A percentile compares a stretch with the other conserved stretches of the same genome.
Conservation (phyloP, 768 basidiomycete species). For the Tricholoma hemisulphureum region DNA sequence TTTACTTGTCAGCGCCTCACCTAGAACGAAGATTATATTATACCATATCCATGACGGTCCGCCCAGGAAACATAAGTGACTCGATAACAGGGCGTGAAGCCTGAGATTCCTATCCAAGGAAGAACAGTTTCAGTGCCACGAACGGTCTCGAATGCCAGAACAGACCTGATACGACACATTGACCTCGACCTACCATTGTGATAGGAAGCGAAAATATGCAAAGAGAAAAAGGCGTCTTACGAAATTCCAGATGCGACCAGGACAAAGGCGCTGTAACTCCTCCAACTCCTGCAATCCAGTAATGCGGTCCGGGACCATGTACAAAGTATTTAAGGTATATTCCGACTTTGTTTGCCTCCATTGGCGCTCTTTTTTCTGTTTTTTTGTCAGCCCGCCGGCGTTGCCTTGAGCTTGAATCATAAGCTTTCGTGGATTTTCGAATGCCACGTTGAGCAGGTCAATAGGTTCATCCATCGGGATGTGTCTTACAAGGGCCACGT, state of each 20-base stretch:
- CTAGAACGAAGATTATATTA: neutral
- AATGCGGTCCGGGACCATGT: slow-evolving; percentile 85
- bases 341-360: slow-evolving; percentile 12
- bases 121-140: neutral
- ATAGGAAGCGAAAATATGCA: neutral
- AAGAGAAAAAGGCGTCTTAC: slow-evolving; percentile 41
- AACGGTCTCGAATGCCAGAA: neutral
- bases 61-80: slow-evolving; percentile 72
- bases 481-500: slow-evolving; percentile 45
- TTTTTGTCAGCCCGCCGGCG: slow-evolving; percentile 42
- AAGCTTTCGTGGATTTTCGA: slow-evolving; percentile 89
- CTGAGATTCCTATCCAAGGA: slow-evolving; percentile 59
- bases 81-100: slow-evolving; percentile 54
- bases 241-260: slow-evolving; percentile 86
- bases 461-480: slow-evolving; percentile 77
- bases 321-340: slow-evolving; percentile 33
- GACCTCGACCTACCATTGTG: slow-evolving; percentile 64
- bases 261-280: slow-evolving; percentile 76
- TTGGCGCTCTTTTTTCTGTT: slow-evolving; percentile 34
- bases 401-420: slow-evolving; percentile 47
- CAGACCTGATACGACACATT: slow-evolving; percentile 76
- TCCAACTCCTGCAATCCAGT: slow-evolving; percentile 77
- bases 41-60: slow-evolving; percentile 91
- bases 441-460: slow-evolving; percentile 90
- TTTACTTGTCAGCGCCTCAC: slow-evolving; percentile 1